A percentile compares a stretch with the other conserved stretches of the same genome.
phyloP scores from a whole-genome alignment of 1,139 yeast species.

The Tardiomyces digboiensis region DNA sequence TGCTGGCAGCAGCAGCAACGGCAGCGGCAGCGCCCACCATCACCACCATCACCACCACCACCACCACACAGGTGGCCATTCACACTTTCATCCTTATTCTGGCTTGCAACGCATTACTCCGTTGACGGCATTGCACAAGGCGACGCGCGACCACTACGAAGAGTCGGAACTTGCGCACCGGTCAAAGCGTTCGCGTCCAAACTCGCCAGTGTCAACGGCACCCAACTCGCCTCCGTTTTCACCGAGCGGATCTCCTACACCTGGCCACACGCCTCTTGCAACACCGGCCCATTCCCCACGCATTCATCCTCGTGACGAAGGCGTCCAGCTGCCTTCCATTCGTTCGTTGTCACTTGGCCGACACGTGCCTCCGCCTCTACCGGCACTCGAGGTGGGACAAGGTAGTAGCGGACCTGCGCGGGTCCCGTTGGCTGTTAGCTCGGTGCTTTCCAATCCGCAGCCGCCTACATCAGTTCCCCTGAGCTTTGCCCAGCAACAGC shows the following conservation, averaged over 20 bases:
- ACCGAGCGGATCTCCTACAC: slow-evolving; percentile 35
- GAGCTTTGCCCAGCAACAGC: slow-evolving; percentile 5
- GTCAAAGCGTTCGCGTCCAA: slow-evolving; percentile 64
- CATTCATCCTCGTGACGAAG: slow-evolving; percentile 30
- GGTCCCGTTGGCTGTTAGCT: not conserved
- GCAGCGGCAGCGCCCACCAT: slow-evolving; percentile 17
- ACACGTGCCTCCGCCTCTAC: slow-evolving; percentile 25
- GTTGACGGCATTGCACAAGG: slow-evolving; percentile 25
- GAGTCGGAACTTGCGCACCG: slow-evolving; percentile 40
- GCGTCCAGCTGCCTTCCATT: slow-evolving; percentile 30
- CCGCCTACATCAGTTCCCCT: not conserved
- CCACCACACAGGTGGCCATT: slow-evolving; percentile 19
- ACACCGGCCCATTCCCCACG: slow-evolving; percentile 53
- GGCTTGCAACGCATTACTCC: slow-evolving; percentile 51
- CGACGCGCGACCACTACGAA: slow-evolving; percentile 32
- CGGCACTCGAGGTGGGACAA: slow-evolving; percentile 1
- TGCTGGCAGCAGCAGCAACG: too few species aligned
- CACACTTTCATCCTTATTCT: slow-evolving; percentile 41
- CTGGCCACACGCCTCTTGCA: slow-evolving; percentile 46
- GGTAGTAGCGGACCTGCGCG: not conserved
- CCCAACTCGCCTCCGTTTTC: slow-evolving; percentile 41
- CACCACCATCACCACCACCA: slow-evolving; percentile 15
- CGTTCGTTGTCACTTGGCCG: slow-evolving; percentile 27
- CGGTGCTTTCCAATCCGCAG: slow-evolving; percentile 1
- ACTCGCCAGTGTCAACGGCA: slow-evolving; percentile 65